Percentiles rank a stretch among this genome's conserved stretches.
Evolutionary conservation across 192 early-diverging fungal species (phyloP).

Genomic region (Linnemannia hyalina): DNA sequence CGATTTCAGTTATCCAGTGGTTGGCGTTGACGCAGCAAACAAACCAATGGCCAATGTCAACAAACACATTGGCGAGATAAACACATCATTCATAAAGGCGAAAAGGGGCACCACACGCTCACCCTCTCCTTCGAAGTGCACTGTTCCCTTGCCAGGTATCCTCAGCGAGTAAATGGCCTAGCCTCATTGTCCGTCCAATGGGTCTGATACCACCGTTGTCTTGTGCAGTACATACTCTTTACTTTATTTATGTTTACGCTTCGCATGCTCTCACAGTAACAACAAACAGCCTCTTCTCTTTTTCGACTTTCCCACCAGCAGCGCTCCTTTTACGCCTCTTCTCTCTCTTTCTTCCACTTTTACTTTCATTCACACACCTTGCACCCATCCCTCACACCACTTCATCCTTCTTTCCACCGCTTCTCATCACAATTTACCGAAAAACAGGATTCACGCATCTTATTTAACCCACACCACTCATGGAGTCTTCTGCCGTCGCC

Average conservation of each 20-base stretch:
- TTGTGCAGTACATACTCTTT: neutral
- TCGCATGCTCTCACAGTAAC: neutral
- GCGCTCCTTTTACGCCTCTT: neutral
- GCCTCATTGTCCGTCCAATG: neutral
- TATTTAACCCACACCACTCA: neutral
- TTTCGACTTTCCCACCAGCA: slow-evolving; percentile 12
- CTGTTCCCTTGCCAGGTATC: neutral
- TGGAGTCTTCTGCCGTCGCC: neutral
- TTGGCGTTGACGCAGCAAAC: neutral
- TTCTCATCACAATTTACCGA: neutral
- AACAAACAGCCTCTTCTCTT: neutral
- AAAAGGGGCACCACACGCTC: neutral
- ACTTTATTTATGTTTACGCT: neutral
- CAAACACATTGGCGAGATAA: neutral
- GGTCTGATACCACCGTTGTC: neutral
- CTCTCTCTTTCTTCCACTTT: neutral
- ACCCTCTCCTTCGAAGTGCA: neutral
- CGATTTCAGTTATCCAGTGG: neutral
- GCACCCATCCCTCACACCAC: neutral
- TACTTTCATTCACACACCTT: neutral
- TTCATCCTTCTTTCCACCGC: neutral
- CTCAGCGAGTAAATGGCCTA: neutral
- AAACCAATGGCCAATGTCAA: neutral
- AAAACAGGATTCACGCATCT: neutral
- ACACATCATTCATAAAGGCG: neutral